Conservation (phyloP, 129 eudicot species). For the Apium graveolens region DNA sequence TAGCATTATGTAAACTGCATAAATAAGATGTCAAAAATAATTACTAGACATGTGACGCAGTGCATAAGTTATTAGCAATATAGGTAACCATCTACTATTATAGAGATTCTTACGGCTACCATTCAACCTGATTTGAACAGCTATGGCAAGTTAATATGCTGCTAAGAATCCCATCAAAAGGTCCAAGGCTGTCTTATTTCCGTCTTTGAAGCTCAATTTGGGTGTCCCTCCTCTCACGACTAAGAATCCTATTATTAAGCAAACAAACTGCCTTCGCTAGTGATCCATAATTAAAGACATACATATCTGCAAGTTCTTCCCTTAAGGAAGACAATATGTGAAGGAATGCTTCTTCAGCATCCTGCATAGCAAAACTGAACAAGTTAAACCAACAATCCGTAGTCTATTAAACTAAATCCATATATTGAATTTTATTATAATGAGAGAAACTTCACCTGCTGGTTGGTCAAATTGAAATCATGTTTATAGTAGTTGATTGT, state of each 20-base stretch:
- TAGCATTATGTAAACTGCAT: neutral
- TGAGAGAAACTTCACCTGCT: slow-evolving; percentile 49
- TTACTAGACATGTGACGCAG: neutral
- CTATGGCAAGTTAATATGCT: slow-evolving; percentile 72
- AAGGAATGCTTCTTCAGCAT: slow-evolving; percentile 87
- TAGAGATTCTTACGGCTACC: slow-evolving; percentile 39
- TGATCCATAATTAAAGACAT: slow-evolving; percentile 33
- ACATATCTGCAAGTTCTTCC: slow-evolving; percentile 63
- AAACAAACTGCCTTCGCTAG: slow-evolving; percentile 43
- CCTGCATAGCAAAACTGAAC: slow-evolving; percentile 38
- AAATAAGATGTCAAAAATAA: neutral
- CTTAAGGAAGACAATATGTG: slow-evolving; percentile 82
- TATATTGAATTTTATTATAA: too few relatives aligned
- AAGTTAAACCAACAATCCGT: slow-evolving; percentile 7
- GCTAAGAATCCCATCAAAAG: slow-evolving; percentile 86
- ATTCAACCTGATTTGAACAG: slow-evolving; percentile 93
- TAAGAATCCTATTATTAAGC: slow-evolving; percentile 45
- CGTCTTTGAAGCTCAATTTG: slow-evolving; percentile 56
- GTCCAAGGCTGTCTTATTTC: slow-evolving; percentile 60
- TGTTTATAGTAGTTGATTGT: slow-evolving; percentile 57
- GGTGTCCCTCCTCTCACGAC: slow-evolving; percentile 20
- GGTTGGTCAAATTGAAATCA: slow-evolving; percentile 57
- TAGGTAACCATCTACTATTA: neutral
- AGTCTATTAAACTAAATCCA: neutral
- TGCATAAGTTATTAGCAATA: neutral